A percentile compares a stretch with the other conserved stretches of the same genome.
phyloP scores from a whole-genome alignment of 306 rosid species.

The Astragalus membranaceus region DNA sequence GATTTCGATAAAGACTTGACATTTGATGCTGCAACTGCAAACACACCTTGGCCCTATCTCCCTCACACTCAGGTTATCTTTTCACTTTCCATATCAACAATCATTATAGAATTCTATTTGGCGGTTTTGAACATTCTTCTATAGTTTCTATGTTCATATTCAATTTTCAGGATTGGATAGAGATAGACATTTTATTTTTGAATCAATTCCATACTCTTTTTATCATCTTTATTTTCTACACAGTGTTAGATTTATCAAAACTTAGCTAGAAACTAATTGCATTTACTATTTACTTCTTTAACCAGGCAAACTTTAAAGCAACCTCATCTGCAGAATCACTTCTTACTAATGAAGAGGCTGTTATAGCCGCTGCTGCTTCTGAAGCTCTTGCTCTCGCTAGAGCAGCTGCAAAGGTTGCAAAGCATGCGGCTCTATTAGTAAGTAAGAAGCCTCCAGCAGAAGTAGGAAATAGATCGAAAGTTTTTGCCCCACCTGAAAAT shows the following conservation, averaged over 20 bases:
- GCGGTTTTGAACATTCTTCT: neutral
- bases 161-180: neutral
- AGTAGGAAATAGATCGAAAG: constrained; percentile 18
- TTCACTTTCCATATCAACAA: neutral
- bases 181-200: neutral
- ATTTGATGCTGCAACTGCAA: constrained; percentile 37
- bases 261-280: constrained; percentile 9
- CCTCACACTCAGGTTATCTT: constrained; percentile 39
- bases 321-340: constrained; percentile 64
- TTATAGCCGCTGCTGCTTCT: constrained; percentile 82
- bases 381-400: constrained; percentile 92
- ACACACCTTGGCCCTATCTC: constrained; percentile 51
- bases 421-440: constrained; percentile 56
- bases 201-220: neutral
- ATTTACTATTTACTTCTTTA: constrained; percentile 10
- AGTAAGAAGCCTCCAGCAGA: constrained; percentile 29
- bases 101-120: neutral
- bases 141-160: neutral
- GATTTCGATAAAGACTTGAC: constrained; percentile 46
- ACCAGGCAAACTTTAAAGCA: constrained; percentile 53
- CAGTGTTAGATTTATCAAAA: neutral
- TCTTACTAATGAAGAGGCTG: constrained; percentile 74
- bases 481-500: constrained; percentile 33
- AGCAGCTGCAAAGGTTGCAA: constrained; percentile 84
- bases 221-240: neutral